Percentiles rank a stretch among this genome's conserved stretches.
These are phyloP conservation scores for Alternaria burnsii DNA, from an alignment of 2,329 filamentous ascomycete genomes.

Conservation along the genomic window DNA sequence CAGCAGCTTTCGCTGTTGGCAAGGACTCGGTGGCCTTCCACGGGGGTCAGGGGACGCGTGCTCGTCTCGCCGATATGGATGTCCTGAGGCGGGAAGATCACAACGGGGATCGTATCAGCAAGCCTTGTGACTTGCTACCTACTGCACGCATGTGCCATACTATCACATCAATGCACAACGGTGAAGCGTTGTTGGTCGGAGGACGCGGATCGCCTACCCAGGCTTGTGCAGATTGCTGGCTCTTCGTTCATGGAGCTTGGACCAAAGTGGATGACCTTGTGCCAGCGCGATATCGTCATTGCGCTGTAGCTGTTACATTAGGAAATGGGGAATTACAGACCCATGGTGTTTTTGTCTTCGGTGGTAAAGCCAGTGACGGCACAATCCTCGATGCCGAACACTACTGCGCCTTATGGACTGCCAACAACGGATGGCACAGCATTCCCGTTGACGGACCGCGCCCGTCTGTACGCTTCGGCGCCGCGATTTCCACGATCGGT, in stretches of 20 bases:
- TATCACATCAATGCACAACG: conserved; percentile 69
- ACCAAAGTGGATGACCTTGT: conserved; percentile 71
- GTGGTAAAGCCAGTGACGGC: conserved; percentile 56
- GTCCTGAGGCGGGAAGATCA: conserved; percentile 40
- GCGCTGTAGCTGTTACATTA: conserved; percentile 60
- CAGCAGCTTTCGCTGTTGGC: conserved; percentile 47
- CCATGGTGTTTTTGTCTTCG: conserved; percentile 55
- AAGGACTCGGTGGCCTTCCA: conserved; percentile 49
- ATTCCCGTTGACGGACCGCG: conserved; percentile 48
- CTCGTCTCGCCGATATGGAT: conserved; percentile 58
- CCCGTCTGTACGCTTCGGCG: conserved; percentile 65
- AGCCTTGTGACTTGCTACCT: conserved; percentile 46
- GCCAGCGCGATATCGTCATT: conserved; percentile 77
- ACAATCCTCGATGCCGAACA: conserved; percentile 47
- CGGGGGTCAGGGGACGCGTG: conserved; percentile 59
- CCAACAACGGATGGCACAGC: conserved; percentile 61
- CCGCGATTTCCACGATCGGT: conserved; percentile 59
- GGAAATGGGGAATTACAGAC: conserved; percentile 54
- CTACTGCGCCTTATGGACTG: conserved; percentile 57
- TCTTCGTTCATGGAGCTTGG: conserved; percentile 72
- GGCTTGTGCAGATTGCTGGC: conserved; percentile 78
- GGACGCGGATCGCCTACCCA: conserved; percentile 79
- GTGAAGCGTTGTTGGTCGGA: conserved; percentile 72
- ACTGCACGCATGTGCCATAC: conserved; percentile 74
- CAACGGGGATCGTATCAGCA: conserved; percentile 26